phyloP scores from a whole-genome alignment of 495 filamentous ascomycete genomes.

The Aspergillus baeticus region DNA sequence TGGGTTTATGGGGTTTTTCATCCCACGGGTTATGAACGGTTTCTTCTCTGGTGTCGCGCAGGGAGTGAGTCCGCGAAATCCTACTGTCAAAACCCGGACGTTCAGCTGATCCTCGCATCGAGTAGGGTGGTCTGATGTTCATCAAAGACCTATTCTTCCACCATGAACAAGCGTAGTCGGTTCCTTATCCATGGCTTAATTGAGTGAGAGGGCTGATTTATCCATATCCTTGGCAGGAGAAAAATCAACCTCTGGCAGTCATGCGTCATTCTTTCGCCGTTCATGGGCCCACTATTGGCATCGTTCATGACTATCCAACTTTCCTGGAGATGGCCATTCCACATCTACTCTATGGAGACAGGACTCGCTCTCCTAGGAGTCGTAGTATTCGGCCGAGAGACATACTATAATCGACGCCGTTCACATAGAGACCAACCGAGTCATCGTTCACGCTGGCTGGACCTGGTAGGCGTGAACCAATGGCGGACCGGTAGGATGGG shows the following conservation, averaged over 20 bases:
- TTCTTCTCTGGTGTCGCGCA: slow-evolving; percentile 59
- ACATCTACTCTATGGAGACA: slow-evolving; percentile 51
- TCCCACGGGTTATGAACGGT: slow-evolving; percentile 61
- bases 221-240: too few species aligned
- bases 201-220: too few species aligned
- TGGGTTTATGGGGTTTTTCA: too few species aligned
- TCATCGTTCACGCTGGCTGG: slow-evolving; percentile 47
- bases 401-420: slow-evolving; percentile 61
- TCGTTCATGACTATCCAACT: slow-evolving; percentile 54
- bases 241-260: slow-evolving; percentile 64
- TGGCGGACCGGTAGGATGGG: slow-evolving; percentile 27
- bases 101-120: too few species aligned
- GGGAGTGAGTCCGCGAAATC: slow-evolving; percentile 33
- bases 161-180: slow-evolving; percentile 59
- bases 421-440: too few species aligned
- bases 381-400: slow-evolving; percentile 56
- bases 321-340: slow-evolving; percentile 54
- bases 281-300: slow-evolving; percentile 58
- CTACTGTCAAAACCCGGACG: too few species aligned
- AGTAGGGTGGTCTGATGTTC: slow-evolving; percentile 56
- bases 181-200: too few species aligned
- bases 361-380: slow-evolving; percentile 47
- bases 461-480: slow-evolving; percentile 48
- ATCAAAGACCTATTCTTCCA: slow-evolving; percentile 68
- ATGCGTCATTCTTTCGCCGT: slow-evolving; percentile 55